Percentiles rank a stretch among this genome's conserved stretches.
Evolutionary conservation across 106 monocot species (phyloP).

Genomic region (Dendrobium chrysotoxum): DNA sequence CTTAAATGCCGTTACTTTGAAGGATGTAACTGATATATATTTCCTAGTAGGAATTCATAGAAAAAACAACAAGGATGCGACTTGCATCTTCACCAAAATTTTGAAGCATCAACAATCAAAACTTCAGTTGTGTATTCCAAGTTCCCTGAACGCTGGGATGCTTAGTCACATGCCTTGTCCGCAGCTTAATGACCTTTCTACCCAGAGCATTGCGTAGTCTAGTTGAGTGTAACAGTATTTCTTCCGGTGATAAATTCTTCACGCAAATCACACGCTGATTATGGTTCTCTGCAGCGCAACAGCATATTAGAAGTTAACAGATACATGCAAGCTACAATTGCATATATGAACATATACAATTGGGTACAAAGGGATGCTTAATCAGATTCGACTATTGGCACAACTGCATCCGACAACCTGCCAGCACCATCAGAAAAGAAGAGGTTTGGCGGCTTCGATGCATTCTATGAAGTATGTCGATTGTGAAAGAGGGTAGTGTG

Average conservation of each 20-base stretch:
- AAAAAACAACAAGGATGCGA: no score
- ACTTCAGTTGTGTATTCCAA: conserved; percentile 50
- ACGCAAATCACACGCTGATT: conserved; percentile 87
- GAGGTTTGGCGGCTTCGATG: no score
- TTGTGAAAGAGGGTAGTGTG: no score
- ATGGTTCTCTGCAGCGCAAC: conserved; percentile 56
- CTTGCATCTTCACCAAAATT: no score
- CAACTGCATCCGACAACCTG: no score
- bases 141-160: conserved; percentile 94
- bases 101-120: not conserved
- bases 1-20: no score
- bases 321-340: not conserved
- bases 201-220: conserved; percentile 84
- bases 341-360: not conserved
- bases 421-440: no score
- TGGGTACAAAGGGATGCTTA: no score
- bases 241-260: conserved; percentile 63
- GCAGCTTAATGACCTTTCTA: conserved; percentile 85
- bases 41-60: no score
- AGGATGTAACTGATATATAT: no score
- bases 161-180: conserved; percentile 91
- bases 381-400: no score
- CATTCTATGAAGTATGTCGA: no score
- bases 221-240: conserved; percentile 75
- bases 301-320: not conserved